Evolutionary conservation across 192 early-diverging fungal species (phyloP), one percentile per base, ranked within the genome.

Genomic region (Linnemannia hyalina): DNA sequence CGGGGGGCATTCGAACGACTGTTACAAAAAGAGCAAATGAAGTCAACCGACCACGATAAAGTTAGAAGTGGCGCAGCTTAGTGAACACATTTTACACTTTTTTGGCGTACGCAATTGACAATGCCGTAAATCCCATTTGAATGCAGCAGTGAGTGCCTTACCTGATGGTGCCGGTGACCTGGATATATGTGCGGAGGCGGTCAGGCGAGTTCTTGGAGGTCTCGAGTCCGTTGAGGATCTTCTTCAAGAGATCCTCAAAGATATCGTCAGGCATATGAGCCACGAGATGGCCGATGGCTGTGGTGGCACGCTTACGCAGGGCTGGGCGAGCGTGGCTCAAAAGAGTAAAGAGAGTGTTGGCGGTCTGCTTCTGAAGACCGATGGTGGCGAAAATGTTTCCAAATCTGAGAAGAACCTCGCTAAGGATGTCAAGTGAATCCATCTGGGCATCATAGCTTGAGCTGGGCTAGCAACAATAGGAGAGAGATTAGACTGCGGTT

Each of bases 351-450:
- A 97, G 87, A 11, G 92, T 88, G 46, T 90, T 87, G 82, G 95
- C 95, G 52, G 94, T 94, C n/a, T 89, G 77, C 46, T 87, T 81
- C 77, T 93, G 93, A 38, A 92, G 81, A 46, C 78, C 82, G 15
- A 88, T 89, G 57, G 78, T 90, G 13, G 91, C 79, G 11, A 96
- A 85, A 41, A 91, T 83, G 23, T 82, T 82, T 11, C 96, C 96
- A 74, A 97, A 97, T 57, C 95, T 91, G 78, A 82, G 82, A 2
- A 96, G 79, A 26, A 97, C 80, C 49, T 97, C 95, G 20, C 92
- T 90, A 20, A 97, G 85, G 63, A 95, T 93, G 78, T 97, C 97
- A 68, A 97, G 85, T 2, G 91, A 90, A 82, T 96, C 96, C 81
- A 96, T 91, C 71, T 92, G 89, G 26, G 91, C 88, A 68, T 93